Percentiles rank a stretch among this genome's conserved stretches.
Conservation (phyloP, 306 rosid species). For the Gillenia trifoliata region DNA sequence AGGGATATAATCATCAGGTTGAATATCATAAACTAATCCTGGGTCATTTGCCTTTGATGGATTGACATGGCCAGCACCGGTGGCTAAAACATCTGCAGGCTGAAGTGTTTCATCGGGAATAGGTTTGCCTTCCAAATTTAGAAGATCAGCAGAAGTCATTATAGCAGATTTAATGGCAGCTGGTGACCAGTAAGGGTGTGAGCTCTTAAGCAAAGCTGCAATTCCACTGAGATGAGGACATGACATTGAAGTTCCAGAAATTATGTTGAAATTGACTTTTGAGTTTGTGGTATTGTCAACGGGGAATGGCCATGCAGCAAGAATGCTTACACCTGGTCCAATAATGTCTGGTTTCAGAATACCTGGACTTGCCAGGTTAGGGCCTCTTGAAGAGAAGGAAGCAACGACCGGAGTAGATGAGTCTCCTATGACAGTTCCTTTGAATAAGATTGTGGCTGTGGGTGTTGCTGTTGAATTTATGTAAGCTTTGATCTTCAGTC, state of each 20-base stretch:
- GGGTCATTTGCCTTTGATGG: conserved; percentile 69
- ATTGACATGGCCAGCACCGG: conserved; percentile 71
- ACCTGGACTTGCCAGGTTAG: conserved; percentile 59
- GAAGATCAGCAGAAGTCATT: conserved; percentile 55
- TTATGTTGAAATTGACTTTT: conserved; percentile 47
- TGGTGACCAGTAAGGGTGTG: conserved; percentile 79
- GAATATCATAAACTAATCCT: conserved; percentile 58
- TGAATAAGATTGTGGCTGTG: conserved; percentile 52
- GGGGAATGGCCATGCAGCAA: conserved; percentile 71
- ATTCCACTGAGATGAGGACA: conserved; percentile 86
- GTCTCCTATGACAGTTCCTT: conserved; percentile 52
- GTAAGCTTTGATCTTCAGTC: conserved; percentile 48
- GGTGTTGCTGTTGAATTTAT: conserved; percentile 56
- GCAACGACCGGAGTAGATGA: conserved; percentile 43
- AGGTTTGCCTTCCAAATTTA: conserved; percentile 25
- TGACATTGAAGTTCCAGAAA: conserved; percentile 78
- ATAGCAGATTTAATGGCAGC: conserved; percentile 77
- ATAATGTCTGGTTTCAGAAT: conserved; percentile 73
- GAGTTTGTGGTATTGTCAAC: conserved; percentile 32
- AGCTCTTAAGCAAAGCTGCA: conserved; percentile 69
- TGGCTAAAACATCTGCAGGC: conserved; percentile 62
- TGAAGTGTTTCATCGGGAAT: conserved; percentile 48
- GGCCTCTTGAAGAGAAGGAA: conserved; percentile 78
- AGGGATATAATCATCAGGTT: conserved; percentile 64
- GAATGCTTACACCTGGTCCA: conserved; percentile 59